phyloP scores from a whole-genome alignment of 768 basidiomycete species.

The Punctularia strigosozonata region DNA sequence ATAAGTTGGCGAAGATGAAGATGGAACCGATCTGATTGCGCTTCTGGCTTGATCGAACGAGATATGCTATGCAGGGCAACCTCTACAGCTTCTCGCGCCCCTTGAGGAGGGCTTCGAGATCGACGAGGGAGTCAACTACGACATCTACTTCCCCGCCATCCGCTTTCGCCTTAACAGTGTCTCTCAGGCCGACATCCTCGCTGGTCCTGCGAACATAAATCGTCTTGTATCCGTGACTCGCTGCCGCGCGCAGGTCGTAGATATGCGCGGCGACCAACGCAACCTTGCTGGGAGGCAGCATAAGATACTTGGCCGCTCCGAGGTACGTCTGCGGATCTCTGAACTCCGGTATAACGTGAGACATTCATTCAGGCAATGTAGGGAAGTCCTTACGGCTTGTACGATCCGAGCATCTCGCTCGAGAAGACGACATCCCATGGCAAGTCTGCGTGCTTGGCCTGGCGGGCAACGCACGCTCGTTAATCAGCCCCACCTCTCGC shows the following conservation, averaged over 20 bases:
- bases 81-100: too few species aligned
- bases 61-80: too few species aligned
- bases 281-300: slow-evolving; percentile 31
- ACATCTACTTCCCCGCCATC: slow-evolving; percentile 52
- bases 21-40: too few species aligned
- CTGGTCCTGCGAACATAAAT: slow-evolving; percentile 42
- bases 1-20: too few species aligned
- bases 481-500: neutral
- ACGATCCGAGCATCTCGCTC: slow-evolving; percentile 44
- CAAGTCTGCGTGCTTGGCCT: slow-evolving; percentile 51
- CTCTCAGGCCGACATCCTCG: slow-evolving; percentile 25
- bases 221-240: slow-evolving; percentile 39
- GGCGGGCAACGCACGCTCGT: neutral
- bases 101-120: too few species aligned
- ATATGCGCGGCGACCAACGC: slow-evolving; percentile 61
- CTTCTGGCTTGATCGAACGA: too few species aligned
- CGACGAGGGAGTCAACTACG: slow-evolving; percentile 37
- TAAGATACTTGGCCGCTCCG: slow-evolving; percentile 35
- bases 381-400: slow-evolving; percentile 43
- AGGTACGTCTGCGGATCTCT: slow-evolving; percentile 44
- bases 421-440: slow-evolving; percentile 60
- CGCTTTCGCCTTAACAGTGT: slow-evolving; percentile 27
- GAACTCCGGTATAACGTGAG: neutral
- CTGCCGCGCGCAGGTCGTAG: slow-evolving; percentile 44
- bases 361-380: neutral